Percentiles rank a stretch among this genome's conserved stretches.
Conservation (phyloP, 2,329 filamentous ascomycete genomes). For the Mycogone perniciosa region DNA sequence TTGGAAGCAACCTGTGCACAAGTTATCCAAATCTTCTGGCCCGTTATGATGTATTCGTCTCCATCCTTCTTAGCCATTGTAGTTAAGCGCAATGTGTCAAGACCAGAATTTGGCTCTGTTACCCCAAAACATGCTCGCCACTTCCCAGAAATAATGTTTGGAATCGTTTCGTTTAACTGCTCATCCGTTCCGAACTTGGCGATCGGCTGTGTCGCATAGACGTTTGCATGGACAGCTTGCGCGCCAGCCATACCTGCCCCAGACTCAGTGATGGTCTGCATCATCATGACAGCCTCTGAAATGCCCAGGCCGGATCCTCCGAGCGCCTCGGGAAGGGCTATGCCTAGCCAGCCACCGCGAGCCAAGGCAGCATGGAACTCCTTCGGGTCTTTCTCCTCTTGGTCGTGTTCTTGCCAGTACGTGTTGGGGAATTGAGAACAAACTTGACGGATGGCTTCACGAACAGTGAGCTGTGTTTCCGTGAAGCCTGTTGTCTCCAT, state of each 20-base stretch:
- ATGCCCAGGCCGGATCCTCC: slow-evolving; percentile 73
- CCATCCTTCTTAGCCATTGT: slow-evolving; percentile 53
- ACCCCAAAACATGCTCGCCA: slow-evolving; percentile 76
- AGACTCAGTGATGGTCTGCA: slow-evolving; percentile 73
- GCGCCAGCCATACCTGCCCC: slow-evolving; percentile 73
- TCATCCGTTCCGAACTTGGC: slow-evolving; percentile 63
- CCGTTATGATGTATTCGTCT: slow-evolving; percentile 60
- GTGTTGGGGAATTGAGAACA: slow-evolving; percentile 65
- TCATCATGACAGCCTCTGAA: slow-evolving; percentile 79
- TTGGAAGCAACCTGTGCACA: slow-evolving; percentile 75
- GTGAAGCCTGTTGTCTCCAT: slow-evolving; percentile 72
- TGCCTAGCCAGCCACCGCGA: slow-evolving; percentile 73
- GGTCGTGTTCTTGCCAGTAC: slow-evolving; percentile 72
- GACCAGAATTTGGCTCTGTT: slow-evolving; percentile 74
- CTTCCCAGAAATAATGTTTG: slow-evolving; percentile 64
- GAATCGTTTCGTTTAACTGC: slow-evolving; percentile 59
- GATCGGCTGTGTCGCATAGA: slow-evolving; percentile 70
- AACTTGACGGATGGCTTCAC: slow-evolving; percentile 61
- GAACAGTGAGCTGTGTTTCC: slow-evolving; percentile 64
- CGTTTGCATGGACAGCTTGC: slow-evolving; percentile 57
- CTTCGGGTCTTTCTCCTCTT: slow-evolving; percentile 62
- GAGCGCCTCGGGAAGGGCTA: slow-evolving; percentile 66
- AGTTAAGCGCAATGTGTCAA: slow-evolving; percentile 67
- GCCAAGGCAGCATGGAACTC: slow-evolving; percentile 72
- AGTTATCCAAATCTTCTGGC: slow-evolving; percentile 87